A percentile compares a stretch with the other conserved stretches of the same genome.
These are phyloP conservation scores for Pseudogymnoascus sp. DNA, from an alignment of 2,329 filamentous ascomycete genomes.

Conservation along the genomic window DNA sequence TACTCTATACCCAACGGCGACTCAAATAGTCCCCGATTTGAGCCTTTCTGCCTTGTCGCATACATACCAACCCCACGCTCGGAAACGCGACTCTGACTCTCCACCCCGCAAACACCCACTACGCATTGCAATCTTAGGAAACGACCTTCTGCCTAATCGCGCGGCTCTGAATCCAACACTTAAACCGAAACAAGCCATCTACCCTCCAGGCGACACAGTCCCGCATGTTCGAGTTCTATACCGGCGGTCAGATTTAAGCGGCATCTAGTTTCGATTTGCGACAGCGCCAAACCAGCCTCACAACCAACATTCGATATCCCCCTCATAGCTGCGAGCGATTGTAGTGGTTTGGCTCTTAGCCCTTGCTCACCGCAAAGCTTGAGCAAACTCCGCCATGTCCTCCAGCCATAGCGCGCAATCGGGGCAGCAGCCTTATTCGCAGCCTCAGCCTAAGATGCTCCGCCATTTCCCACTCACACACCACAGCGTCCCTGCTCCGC, in stretches of 20 bases:
- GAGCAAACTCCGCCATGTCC: constrained; percentile 1
- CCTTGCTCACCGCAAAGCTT: neutral
- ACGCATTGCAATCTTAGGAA: neutral
- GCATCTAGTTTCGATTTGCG: neutral
- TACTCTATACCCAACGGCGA: neutral
- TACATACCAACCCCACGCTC: neutral
- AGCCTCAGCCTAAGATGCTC: neutral
- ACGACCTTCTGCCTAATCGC: neutral
- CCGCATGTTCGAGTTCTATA: neutral
- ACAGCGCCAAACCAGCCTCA: neutral
- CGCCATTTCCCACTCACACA: neutral
- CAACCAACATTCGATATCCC: neutral
- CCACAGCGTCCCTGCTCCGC: constrained; percentile 5
- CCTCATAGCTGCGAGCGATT: neutral
- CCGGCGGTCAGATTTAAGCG: neutral
- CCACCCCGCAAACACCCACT: neutral
- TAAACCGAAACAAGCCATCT: neutral
- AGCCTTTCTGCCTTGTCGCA: neutral
- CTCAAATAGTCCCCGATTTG: neutral
- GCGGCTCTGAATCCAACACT: neutral
- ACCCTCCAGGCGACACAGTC: neutral
- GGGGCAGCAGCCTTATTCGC: neutral
- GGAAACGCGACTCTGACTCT: constrained; percentile 5
- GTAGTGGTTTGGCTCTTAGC: neutral
- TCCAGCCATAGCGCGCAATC: neutral